Evolutionary conservation across 2,329 filamentous ascomycete genomes (phyloP).

Genomic region (Colletotrichum melonis): DNA sequence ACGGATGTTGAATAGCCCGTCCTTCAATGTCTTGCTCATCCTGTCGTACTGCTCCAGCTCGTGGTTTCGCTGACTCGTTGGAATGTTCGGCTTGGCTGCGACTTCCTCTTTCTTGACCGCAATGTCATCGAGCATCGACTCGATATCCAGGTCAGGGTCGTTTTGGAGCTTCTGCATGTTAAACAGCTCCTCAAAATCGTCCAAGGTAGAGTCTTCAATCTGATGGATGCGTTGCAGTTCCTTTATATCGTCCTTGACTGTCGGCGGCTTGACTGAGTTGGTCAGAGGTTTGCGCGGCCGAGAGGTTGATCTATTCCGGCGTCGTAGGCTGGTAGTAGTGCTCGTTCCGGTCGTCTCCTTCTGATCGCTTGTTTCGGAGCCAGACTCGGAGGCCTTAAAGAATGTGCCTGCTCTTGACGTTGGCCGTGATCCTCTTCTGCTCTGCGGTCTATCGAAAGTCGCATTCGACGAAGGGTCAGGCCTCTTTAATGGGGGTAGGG

Average conservation of each 20-base stretch:
- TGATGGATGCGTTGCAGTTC: slow-evolving; percentile 64
- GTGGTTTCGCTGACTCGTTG: slow-evolving; percentile 45
- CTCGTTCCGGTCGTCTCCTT: slow-evolving; percentile 36
- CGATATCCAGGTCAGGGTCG: slow-evolving; percentile 28
- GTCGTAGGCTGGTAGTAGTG: slow-evolving; percentile 33
- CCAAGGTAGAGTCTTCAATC: slow-evolving; percentile 70
- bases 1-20: slow-evolving; percentile 63
- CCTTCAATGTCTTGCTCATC: slow-evolving; percentile 64
- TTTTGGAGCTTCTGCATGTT: slow-evolving; percentile 14
- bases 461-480: slow-evolving; percentile 15
- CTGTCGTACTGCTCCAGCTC: slow-evolving; percentile 59
- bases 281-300: slow-evolving; percentile 58
- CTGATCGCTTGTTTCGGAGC: slow-evolving; percentile 10
- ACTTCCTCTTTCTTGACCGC: slow-evolving; percentile 34
- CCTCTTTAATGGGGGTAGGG: slow-evolving; percentile 38
- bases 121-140: slow-evolving; percentile 37
- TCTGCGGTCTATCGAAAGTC: slow-evolving; percentile 1
- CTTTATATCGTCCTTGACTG: slow-evolving; percentile 66
- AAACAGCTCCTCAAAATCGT: slow-evolving; percentile 66
- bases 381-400: slow-evolving; percentile 3
- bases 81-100: slow-evolving; percentile 27
- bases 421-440: slow-evolving; percentile 22
- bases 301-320: slow-evolving; percentile 53
- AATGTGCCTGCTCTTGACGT: slow-evolving; percentile 5
- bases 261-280: slow-evolving; percentile 65